Percentiles rank a stretch among this genome's conserved stretches.
These are phyloP conservation scores for Euphorbia schlechtendalii DNA, from an alignment of 441 rosid genomes.

Conservation along the genomic window DNA sequence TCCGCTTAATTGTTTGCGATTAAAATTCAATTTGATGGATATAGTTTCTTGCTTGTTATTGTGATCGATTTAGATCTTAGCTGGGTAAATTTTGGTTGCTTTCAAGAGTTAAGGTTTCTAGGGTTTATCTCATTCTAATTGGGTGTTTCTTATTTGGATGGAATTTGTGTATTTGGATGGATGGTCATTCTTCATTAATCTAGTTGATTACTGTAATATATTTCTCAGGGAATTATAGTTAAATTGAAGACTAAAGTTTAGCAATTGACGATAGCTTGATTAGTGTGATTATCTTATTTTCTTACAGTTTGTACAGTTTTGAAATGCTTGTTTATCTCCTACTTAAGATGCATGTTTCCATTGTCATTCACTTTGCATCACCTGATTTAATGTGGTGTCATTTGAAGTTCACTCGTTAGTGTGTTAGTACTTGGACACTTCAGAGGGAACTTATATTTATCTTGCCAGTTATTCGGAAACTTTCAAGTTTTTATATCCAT, in stretches of 20 bases:
- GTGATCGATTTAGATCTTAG: neutral
- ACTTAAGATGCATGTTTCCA: neutral
- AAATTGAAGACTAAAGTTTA: neutral
- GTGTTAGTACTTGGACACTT: neutral
- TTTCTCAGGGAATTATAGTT: too few species aligned
- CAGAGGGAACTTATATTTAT: neutral
- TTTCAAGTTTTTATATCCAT: neutral
- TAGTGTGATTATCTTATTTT: neutral
- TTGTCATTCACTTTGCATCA: neutral
- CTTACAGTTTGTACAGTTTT: neutral
- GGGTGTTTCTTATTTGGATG: slow-evolving; percentile 1
- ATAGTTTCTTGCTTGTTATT: neutral
- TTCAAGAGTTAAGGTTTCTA: too few species aligned
- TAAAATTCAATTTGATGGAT: neutral
- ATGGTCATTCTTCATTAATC: neutral
- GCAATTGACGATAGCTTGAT: neutral
- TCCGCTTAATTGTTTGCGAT: neutral
- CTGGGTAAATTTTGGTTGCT: neutral
- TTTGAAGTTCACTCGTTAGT: neutral
- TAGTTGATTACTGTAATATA: too few species aligned
- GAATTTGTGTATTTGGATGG: neutral
- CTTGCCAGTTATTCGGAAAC: too few species aligned
- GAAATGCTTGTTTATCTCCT: too few species aligned
- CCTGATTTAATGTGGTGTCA: neutral
- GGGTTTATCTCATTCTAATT: neutral